A percentile compares a stretch with the other conserved stretches of the same genome.
These are phyloP conservation scores for thale cress (Arabidopsis thaliana) DNA, from an alignment of 345 rosid genomes.

Conservation along the genomic window TAIR10.1 NC_003076.8:6904501-6905000, in stretches of 20 bases:
- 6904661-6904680: conserved; percentile 80
- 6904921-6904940: conserved; percentile 79
- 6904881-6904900: conserved; percentile 82
- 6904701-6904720: conserved; percentile 94
- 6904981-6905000: not conserved
- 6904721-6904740: conserved; percentile 26
- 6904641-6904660: conserved; percentile 81
- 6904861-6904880: conserved; percentile 84
- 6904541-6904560: not conserved
- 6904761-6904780: not conserved
- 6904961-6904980: not conserved
- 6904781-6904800: not conserved
- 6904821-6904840: conserved; percentile 54
- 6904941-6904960: conserved; percentile 82
- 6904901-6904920: conserved; percentile 89
- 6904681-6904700: conserved; percentile 87
- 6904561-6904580: too few relatives aligned
- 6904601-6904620: too few relatives aligned
- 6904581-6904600: too few relatives aligned
- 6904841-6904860: conserved; percentile 97
- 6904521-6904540: too few relatives aligned
- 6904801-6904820: not conserved
- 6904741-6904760: conserved; percentile 4
- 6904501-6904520: conserved; percentile 18
- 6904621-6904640: conserved; percentile 97